phyloP scores from a whole-genome alignment of 2,329 filamentous ascomycete species.

The Lecanicillium sp. region DNA sequence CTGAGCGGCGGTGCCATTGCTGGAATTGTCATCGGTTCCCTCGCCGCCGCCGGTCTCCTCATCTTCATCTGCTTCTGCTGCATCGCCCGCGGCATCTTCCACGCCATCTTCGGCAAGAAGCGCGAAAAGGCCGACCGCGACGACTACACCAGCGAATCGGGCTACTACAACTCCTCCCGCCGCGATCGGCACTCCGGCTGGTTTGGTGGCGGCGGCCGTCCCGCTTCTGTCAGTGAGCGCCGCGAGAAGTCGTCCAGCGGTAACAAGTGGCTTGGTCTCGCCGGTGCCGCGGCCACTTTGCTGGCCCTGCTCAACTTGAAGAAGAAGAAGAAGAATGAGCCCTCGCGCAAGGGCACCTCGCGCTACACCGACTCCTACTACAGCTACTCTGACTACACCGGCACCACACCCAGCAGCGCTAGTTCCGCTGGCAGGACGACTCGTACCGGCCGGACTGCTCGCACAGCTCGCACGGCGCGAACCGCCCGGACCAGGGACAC shows the following conservation, averaged over 20 bases:
- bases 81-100: slow-evolving; percentile 57
- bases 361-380: slow-evolving; percentile 49
- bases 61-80: slow-evolving; percentile 70
- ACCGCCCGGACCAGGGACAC: slow-evolving; percentile 19
- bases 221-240: slow-evolving; percentile 33
- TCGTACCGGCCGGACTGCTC: slow-evolving; percentile 24
- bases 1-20: slow-evolving; percentile 71
- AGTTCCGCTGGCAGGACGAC: slow-evolving; percentile 40
- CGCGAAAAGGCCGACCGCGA: slow-evolving; percentile 52
- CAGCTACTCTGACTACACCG: slow-evolving; percentile 42
- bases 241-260: slow-evolving; percentile 42
- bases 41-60: slow-evolving; percentile 61
- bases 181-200: slow-evolving; percentile 52
- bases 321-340: slow-evolving; percentile 41
- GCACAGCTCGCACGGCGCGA: not conserved
- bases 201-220: slow-evolving; percentile 45
- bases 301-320: slow-evolving; percentile 49
- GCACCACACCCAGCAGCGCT: slow-evolving; percentile 40
- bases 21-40: slow-evolving; percentile 70
- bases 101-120: slow-evolving; percentile 56
- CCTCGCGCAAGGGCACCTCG: slow-evolving; percentile 30
- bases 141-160: slow-evolving; percentile 54
- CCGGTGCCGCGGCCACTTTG: slow-evolving; percentile 44
- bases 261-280: slow-evolving; percentile 47
- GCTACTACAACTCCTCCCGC: slow-evolving; percentile 35